Percentiles rank a stretch among this genome's conserved stretches.
phyloP scores from a whole-genome alignment of 148 eudicot genomes.

The Spergularia marina region DNA sequence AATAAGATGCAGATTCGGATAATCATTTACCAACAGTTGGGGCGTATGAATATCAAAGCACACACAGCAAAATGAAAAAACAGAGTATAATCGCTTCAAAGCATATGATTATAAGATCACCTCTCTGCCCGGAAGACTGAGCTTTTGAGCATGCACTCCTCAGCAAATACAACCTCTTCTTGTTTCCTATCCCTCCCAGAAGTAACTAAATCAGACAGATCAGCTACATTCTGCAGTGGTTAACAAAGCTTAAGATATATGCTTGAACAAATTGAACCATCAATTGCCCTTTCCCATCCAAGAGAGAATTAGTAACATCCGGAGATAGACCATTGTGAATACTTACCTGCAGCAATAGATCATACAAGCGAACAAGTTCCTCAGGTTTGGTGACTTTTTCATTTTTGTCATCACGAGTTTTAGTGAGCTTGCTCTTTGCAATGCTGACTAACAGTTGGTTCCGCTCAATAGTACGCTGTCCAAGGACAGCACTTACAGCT shows the following conservation, averaged over 20 bases:
- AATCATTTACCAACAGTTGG: no score
- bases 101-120: slow-evolving; percentile 31
- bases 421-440: slow-evolving; percentile 79
- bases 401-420: slow-evolving; percentile 71
- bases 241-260: slow-evolving; percentile 17
- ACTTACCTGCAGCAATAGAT: slow-evolving; percentile 80
- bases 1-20: background rate
- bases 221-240: slow-evolving; percentile 69
- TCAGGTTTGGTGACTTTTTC: slow-evolving; percentile 86
- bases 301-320: slow-evolving; percentile 1
- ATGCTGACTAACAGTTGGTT: slow-evolving; percentile 77
- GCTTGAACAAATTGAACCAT: background rate
- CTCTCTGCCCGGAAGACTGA: slow-evolving; percentile 80
- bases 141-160: slow-evolving; percentile 71
- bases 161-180: slow-evolving; percentile 70
- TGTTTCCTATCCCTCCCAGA: slow-evolving; percentile 89
- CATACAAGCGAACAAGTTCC: slow-evolving; percentile 89
- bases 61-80: background rate
- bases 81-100: background rate
- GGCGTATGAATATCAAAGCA: background rate
- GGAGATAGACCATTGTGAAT: background rate
- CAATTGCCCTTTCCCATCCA: background rate
- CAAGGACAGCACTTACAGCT: slow-evolving; percentile 85
- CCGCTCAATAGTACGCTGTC: slow-evolving; percentile 84
- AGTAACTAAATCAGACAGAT: slow-evolving; percentile 85